Base-by-base conservation (phyloP, 164 flowering plant genomes). In the Brasenia schreberi region DNA sequence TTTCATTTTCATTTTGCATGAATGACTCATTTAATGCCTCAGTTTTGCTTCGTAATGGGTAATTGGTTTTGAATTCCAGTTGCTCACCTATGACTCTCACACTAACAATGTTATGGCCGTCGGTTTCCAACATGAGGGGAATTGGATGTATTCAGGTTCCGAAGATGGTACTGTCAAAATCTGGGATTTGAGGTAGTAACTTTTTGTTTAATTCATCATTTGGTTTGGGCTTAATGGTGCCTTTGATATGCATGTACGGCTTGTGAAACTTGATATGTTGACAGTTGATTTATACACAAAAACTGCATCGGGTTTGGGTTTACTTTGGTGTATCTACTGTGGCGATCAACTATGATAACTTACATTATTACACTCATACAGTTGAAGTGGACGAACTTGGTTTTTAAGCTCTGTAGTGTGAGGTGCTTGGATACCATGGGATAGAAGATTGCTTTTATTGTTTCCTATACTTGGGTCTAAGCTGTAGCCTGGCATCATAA, bases 71-170 rank as follows among this genome's bases (percentile, higher is more conserved):
- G 12, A 5, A 14, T 79, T 64, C 44, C 83, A 94, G 99, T 83
- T 88, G 70, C 83, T 82, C 81, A 95, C 86, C 77, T 95, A 83
- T 85, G 99, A 95, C 72, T 87, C 96, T 53, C 99, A 95, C 73
- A 88, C 97, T 11, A 85, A 78, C 73, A 92, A 95, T 83, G 99
- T 95, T 39, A 95, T 88, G 91, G 96, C 99, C 7, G 92, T 95
- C 68, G 97, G 99, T 63, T 95, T 95, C 74, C 97, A 88, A 72
- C 85, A 94, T 81, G 99, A 95, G 84, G 97, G 97, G 64, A 88
- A 88, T 67, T 92, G 99, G 99, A 92, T 95, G 99, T 95, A 92
- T 78, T 90, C 99, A 5, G 99, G 99, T 66, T 95, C 97, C 45
- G 97, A 95, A 78, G 99, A 95, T 83, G 99, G 99, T 45, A 95